Evolutionary conservation across 257 asterid species (phyloP).

Genomic region (Solanum ossicruentum): DNA sequence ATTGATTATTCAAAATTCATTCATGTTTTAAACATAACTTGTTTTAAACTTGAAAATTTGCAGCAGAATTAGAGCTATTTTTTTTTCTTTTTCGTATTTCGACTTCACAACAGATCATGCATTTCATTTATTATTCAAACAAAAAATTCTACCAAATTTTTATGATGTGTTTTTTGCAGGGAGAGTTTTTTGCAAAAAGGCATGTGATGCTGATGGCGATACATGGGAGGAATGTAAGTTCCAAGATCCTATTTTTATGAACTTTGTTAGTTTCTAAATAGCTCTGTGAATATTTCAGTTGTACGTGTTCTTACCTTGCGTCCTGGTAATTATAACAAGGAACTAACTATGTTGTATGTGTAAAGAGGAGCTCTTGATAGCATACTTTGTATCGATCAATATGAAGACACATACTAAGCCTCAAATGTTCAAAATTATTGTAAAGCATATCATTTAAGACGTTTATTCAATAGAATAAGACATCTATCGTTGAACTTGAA

Average conservation of each 20-base stretch:
- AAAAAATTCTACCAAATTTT: background rate
- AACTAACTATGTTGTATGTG: background rate
- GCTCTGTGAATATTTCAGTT: too few species aligned
- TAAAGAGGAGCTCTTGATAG: background rate
- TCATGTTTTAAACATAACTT: background rate
- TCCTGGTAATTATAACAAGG: too few species aligned
- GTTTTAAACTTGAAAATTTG: background rate
- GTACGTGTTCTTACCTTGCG: too few species aligned
- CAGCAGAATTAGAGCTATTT: too few species aligned
- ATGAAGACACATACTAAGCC: background rate
- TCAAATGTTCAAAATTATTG: background rate
- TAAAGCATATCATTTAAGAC: background rate
- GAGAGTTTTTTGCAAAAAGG: conserved; percentile 91
- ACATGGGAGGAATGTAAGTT: conserved; percentile 76
- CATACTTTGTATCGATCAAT: background rate
- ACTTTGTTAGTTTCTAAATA: background rate
- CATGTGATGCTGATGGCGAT: conserved; percentile 79
- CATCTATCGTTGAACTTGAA: background rate
- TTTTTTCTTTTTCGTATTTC: too few species aligned
- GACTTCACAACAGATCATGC: background rate
- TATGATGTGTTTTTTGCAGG: conserved; percentile 32
- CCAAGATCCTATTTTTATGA: background rate
- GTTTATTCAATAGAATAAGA: background rate
- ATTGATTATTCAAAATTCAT: background rate
- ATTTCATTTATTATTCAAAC: background rate